phyloP scores from a whole-genome alignment of 2,329 filamentous ascomycete species.

The Aureobasidium sp. region DNA sequence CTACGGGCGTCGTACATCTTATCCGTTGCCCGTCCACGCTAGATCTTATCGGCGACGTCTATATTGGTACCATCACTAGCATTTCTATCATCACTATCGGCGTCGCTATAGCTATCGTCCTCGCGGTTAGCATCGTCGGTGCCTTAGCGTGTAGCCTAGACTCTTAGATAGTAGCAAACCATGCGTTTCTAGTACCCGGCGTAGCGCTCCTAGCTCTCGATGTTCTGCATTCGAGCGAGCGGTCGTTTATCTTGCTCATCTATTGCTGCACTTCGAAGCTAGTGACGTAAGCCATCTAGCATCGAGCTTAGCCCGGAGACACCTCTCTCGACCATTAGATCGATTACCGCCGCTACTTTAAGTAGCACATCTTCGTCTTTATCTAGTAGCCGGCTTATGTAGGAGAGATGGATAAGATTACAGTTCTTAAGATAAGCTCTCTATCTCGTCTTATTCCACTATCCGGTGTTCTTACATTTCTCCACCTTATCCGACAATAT shows the following conservation, averaged over 20 bases:
- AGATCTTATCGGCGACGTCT: too few species aligned
- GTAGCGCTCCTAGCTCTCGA: slow-evolving; percentile 18
- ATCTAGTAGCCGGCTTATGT: slow-evolving; percentile 15
- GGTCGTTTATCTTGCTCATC: slow-evolving; percentile 13
- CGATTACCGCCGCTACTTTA: background rate
- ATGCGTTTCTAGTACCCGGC: slow-evolving; percentile 16
- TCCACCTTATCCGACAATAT: background rate
- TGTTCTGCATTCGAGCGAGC: slow-evolving; percentile 19
- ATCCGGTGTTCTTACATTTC: slow-evolving; percentile 7
- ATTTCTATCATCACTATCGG: too few species aligned
- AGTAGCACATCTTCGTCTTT: slow-evolving; percentile 12
- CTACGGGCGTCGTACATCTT: background rate
- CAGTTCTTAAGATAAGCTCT: slow-evolving; percentile 16
- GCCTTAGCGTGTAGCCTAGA: too few species aligned
- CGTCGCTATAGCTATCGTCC: too few species aligned
- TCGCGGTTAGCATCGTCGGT: too few species aligned
- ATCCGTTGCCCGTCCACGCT: too few species aligned
- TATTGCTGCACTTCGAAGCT: slow-evolving; percentile 16
- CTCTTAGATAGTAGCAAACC: slow-evolving; percentile 18
- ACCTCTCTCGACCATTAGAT: slow-evolving; percentile 15
- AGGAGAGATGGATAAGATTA: slow-evolving; percentile 7
- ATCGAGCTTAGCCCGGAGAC: slow-evolving; percentile 16
- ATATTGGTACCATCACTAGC: too few species aligned
- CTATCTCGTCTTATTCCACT: slow-evolving; percentile 16
- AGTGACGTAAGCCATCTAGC: slow-evolving; percentile 14